A percentile compares a stretch with the other conserved stretches of the same genome.
Conservation (phyloP, 805 yeast genomes). For the Saturnispora kantuleensis region DNA sequence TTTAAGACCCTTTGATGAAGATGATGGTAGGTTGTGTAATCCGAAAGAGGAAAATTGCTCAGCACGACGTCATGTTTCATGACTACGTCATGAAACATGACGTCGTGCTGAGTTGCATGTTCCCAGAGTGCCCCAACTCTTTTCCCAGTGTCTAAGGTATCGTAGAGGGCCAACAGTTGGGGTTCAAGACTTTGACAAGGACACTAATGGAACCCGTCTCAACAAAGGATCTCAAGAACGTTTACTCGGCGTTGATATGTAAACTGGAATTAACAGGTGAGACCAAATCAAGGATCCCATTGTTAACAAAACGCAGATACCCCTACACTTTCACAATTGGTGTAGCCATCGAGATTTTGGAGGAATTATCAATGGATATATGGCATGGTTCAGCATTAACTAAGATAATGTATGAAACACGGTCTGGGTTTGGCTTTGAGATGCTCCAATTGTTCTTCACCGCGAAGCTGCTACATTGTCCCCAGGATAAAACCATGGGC, state of each 20-base stretch:
- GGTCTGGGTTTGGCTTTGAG: slow-evolving; percentile 35
- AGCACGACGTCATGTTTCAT: background rate
- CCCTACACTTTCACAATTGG: slow-evolving; percentile 46
- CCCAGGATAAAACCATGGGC: slow-evolving; percentile 58
- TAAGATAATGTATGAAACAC: slow-evolving; percentile 45
- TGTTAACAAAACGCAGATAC: slow-evolving; percentile 17
- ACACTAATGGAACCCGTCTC: slow-evolving; percentile 46
- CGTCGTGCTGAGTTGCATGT: background rate
- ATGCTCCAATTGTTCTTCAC: slow-evolving; percentile 44
- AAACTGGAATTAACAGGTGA: slow-evolving; percentile 29
- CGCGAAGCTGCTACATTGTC: slow-evolving; percentile 62
- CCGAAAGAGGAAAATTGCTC: background rate
- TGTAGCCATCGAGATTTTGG: slow-evolving; percentile 46
- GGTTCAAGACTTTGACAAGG: slow-evolving; percentile 18
- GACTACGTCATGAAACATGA: background rate
- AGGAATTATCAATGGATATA: slow-evolving; percentile 35
- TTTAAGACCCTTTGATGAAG: background rate
- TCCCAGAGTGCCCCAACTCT: background rate
- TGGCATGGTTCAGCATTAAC: slow-evolving; percentile 43
- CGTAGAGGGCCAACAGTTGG: slow-evolving; percentile 1
- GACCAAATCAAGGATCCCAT: background rate
- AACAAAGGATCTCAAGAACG: slow-evolving; percentile 48
- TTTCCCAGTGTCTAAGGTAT: background rate
- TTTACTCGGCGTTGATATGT: slow-evolving; percentile 42
- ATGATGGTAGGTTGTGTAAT: background rate